These are phyloP conservation scores for Neopestalotiopsis sp. DNA, from an alignment of 2,329 filamentous ascomycete species.

Conservation along the genomic window DNA sequence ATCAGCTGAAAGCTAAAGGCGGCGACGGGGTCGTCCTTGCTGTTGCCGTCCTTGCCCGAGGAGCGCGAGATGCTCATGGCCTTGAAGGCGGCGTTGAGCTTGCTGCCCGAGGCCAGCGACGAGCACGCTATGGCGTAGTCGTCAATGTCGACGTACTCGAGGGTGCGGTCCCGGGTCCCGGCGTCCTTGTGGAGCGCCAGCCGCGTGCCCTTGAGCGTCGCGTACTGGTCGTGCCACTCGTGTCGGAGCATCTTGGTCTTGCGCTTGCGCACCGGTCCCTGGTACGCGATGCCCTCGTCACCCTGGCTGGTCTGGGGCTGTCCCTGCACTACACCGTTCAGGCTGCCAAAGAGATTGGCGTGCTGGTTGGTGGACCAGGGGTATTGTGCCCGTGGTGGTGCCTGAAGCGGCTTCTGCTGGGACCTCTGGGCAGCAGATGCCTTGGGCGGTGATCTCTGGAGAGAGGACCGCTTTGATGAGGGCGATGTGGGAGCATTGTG, in stretches of 20 bases:
- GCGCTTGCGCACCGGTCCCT: constrained; percentile 93
- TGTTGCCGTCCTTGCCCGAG: constrained; percentile 39
- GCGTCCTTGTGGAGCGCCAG: constrained; percentile 77
- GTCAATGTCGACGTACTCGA: constrained; percentile 85
- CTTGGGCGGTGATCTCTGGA: constrained; percentile 36
- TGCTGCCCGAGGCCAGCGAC: constrained; percentile 70
- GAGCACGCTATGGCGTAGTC: constrained; percentile 89
- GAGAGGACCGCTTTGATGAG: constrained; percentile 37
- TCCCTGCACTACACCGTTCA: constrained; percentile 30
- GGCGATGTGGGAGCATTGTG: constrained; percentile 37
- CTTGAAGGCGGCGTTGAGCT: constrained; percentile 87
- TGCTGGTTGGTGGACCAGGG: constrained; percentile 60
- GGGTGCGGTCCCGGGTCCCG: constrained; percentile 53
- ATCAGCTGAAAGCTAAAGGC: constrained; percentile 88
- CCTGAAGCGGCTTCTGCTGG: constrained; percentile 49
- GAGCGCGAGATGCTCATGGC: constrained; percentile 69
- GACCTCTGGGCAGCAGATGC: constrained; percentile 28
- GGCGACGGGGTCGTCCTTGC: constrained; percentile 56
- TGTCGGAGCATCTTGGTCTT: constrained; percentile 87
- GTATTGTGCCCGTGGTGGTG: constrained; percentile 60
- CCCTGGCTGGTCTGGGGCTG: constrained; percentile 25
- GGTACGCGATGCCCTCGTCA: constrained; percentile 66
- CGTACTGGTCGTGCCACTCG: constrained; percentile 93
- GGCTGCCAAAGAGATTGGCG: constrained; percentile 29
- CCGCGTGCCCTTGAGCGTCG: constrained; percentile 78